Base-by-base conservation (phyloP, 345 rosid genomes). In the Salix udensis region DNA sequence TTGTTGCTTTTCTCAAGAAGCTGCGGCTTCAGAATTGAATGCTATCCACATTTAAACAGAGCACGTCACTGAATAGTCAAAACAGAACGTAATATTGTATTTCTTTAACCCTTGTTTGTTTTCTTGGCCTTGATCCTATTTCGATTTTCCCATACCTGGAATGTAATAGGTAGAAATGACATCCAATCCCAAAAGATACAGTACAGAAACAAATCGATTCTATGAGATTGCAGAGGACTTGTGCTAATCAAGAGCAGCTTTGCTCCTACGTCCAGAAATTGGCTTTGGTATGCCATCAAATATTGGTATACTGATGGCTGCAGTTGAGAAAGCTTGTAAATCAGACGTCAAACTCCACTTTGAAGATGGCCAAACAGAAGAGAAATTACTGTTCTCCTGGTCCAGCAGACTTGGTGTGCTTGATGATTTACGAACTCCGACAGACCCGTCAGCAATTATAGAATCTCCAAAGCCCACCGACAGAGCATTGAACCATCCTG, bases 201-300 rank as follows among this genome's bases (percentile, higher is more conserved):
- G 26, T 16, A 37, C n/a, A 65, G 34, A 62, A n/a, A 52, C 28
- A 34, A 68, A 65, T 42, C 14, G 39, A 72, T 37, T 71, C 67
- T 44, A 46, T 4, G 39, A 48, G 30, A 24, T 19, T 64, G 66
- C 37, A 60, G 58, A 26, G 6, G 37, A 16, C 21, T 3, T 55
- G 11, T 46, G 58, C 84, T 88, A 92, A 85, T 94, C 97, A 39
- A 92, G 84, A 5, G 97, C 97, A n/a, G 95, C 85, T 84, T 92
- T 91, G 87, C 80, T 85, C 81, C 83, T 87, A 74, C 92, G 79
- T 58, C 86, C 90, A n/a, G 89, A 78, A 5, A 34, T 34, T 83
- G 94, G 94, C 80, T 82, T 89, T 7, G 94, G 91, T 72, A 94
- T 82, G 34, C 97, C 95, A 72, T 91, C 97, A 74, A 94, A 88